Base-by-base conservation (phyloP, 306 rosid species). In the Hippophae tibetana region DNA sequence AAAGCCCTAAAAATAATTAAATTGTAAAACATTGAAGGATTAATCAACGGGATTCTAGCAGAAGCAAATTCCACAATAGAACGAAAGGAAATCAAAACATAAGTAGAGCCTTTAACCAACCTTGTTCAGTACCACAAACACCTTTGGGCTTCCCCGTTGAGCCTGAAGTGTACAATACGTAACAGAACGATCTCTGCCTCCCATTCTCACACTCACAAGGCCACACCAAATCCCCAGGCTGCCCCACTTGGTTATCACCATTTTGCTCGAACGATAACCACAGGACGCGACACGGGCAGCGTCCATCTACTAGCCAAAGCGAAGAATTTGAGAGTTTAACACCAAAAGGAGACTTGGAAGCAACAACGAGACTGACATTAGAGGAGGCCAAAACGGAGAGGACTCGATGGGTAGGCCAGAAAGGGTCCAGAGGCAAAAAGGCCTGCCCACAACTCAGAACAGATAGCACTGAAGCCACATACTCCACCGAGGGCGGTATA, bases 111-210 rank as follows among this genome's bases (percentile, higher is more conserved):
- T 31, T 31, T n/a, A 42, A 61, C 23, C 14, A 10, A 48, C 52
- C 95, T 74, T 74, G 74, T 60, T 90, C 96, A 0, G 95, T 85
- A 45, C 97, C 96, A 67, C 96, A 85, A 47, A 90, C 85, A 13
- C 96, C 97, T 72, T 87, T 90, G 47, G 92, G 95, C 70, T 79
- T 79, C 63, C 97, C 98, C 7, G 95, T 85, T 44, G 96, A 87
- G n/a, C 96, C 98, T 41, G 98, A 90, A 43, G 98, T 90, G 74
- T 79, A 79, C 96, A 90, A 79, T 60, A 90, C 57, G 64, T 90
- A 90, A 68, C 95, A 85, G 75, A 85, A 90, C 8, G 73, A 56
- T 63, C 89, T 81, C 70, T 68, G 74, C 48, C 70, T 78, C 60
- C 64, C 86, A 61, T 25, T 63, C 66, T 69, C 77, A 76, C 93